Evolutionary conservation across 1,139 yeast species (phyloP).

Genomic region (Blastobotrys arbuscula): DNA sequence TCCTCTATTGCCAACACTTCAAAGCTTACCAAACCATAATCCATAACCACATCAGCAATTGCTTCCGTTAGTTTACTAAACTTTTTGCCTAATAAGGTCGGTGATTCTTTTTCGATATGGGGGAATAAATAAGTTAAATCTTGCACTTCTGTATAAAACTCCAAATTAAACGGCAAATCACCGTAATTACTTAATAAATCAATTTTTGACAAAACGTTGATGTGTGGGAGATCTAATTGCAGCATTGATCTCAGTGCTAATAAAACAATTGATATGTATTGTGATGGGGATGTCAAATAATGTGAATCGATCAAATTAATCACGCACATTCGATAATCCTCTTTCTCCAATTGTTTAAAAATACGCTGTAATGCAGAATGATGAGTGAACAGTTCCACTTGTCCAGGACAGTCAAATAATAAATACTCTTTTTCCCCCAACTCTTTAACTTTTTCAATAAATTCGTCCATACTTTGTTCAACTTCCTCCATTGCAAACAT

Average conservation of each 20-base stretch:
- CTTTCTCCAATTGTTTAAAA: conserved; percentile 62
- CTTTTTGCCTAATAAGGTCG: conserved; percentile 51
- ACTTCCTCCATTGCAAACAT: conserved; percentile 76
- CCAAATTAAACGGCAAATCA: conserved; percentile 56
- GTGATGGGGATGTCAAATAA: conserved; percentile 81
- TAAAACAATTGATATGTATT: conserved; percentile 77
- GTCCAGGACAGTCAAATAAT: conserved; percentile 96
- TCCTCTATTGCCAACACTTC: conserved; percentile 90
- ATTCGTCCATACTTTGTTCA: conserved; percentile 50
- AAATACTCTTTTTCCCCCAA: conserved; percentile 64
- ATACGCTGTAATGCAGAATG: conserved; percentile 74
- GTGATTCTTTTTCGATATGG: conserved; percentile 62
- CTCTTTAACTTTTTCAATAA: conserved; percentile 52
- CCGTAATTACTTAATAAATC: conserved; percentile 73
- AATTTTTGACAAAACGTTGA: conserved; percentile 86
- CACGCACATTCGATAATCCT: conserved; percentile 73
- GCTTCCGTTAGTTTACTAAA: conserved; percentile 69
- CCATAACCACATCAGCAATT: conserved; percentile 79
- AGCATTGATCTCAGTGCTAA: conserved; percentile 88
- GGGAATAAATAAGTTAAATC: conserved; percentile 70
- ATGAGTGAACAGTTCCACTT: conserved; percentile 91
- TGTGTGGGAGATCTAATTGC: conserved; percentile 86
- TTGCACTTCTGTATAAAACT: conserved; percentile 89
- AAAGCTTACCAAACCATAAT: conserved; percentile 80
- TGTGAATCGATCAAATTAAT: conserved; percentile 84